Conservation (phyloP, 192 early-diverging fungal species). For the Coemansia sp. region DNA sequence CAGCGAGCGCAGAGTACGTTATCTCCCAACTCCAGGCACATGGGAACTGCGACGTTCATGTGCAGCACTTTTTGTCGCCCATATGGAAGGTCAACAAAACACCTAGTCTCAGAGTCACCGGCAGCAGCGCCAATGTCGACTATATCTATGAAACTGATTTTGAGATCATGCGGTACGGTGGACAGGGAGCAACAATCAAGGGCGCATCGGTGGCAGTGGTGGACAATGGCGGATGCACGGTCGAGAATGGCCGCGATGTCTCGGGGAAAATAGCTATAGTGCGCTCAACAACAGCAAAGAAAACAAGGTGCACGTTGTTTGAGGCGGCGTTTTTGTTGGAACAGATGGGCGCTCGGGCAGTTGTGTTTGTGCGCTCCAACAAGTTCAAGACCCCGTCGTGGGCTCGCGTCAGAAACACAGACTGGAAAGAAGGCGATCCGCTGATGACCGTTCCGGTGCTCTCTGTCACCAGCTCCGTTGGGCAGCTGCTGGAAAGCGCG, state of each 20-base stretch:
- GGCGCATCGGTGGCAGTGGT: slow-evolving; percentile 52
- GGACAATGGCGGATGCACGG: slow-evolving; percentile 47
- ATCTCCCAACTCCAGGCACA: slow-evolving; percentile 20
- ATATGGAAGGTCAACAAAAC: slow-evolving; percentile 29
- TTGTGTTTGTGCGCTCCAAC: slow-evolving; percentile 60
- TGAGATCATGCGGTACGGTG: slow-evolving; percentile 60
- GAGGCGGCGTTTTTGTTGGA: slow-evolving; percentile 60
- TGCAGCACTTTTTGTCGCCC: slow-evolving; percentile 48
- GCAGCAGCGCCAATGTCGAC: slow-evolving; percentile 18
- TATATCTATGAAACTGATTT: slow-evolving; percentile 47
- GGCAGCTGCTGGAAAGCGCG: slow-evolving; percentile 49
- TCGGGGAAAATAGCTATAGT: slow-evolving; percentile 58
- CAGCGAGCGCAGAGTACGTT: slow-evolving; percentile 47
- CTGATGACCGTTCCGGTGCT: slow-evolving; percentile 63
- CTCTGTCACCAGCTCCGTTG: slow-evolving; percentile 60
- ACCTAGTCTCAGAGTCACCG: slow-evolving; percentile 20
- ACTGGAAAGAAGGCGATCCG: slow-evolving; percentile 69
- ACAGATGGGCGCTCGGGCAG: slow-evolving; percentile 59
- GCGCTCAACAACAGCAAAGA: slow-evolving; percentile 16
- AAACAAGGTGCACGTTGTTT: slow-evolving; percentile 54
- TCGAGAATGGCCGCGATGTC: slow-evolving; percentile 45
- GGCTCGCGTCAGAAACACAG: slow-evolving; percentile 58
- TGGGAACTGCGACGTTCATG: slow-evolving; percentile 39
- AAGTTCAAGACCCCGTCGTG: slow-evolving; percentile 49
- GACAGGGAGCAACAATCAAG: slow-evolving; percentile 51